phyloP scores from a whole-genome alignment of 306 rosid species.

The Quercus alba region DNA sequence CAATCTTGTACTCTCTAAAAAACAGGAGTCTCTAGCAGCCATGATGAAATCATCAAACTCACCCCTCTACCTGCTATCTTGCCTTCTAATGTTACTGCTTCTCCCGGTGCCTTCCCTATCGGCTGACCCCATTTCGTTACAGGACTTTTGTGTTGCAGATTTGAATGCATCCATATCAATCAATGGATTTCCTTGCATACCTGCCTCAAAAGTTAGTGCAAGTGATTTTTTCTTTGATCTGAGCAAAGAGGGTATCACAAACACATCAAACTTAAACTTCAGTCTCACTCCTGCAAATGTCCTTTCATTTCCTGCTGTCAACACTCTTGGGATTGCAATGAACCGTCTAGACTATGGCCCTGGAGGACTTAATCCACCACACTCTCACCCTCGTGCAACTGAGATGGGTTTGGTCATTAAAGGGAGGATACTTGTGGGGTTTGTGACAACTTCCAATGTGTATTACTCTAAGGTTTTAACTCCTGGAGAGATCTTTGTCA shows the following conservation, averaged over 20 bases:
- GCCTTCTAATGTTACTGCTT: slow-evolving; percentile 12
- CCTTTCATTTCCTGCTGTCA: slow-evolving; percentile 19
- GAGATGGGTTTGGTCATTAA: slow-evolving; percentile 23
- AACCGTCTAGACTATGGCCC: no score
- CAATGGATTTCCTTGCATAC: slow-evolving; percentile 49
- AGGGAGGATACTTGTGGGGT: slow-evolving; percentile 46
- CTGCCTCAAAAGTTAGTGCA: slow-evolving; percentile 19
- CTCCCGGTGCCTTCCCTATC: slow-evolving; percentile 20
- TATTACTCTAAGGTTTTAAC: slow-evolving; percentile 35
- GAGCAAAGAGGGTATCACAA: slow-evolving; percentile 28
- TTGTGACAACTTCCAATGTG: slow-evolving; percentile 34
- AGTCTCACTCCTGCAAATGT: slow-evolving; percentile 25
- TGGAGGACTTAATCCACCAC: no score
- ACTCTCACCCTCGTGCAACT: background rate
- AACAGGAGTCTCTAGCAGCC: background rate
- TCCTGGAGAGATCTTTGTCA: slow-evolving; percentile 38
- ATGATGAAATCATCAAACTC: slow-evolving; percentile 9
- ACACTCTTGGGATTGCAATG: no score
- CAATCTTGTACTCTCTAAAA: no score
- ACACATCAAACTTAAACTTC: background rate
- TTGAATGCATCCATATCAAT: slow-evolving; percentile 6
- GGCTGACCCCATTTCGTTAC: slow-evolving; percentile 40
- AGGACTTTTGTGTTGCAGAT: slow-evolving; percentile 42
- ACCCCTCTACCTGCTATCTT: slow-evolving; percentile 4
- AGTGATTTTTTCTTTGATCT: slow-evolving; percentile 41